Conservation (phyloP, 2,329 filamentous ascomycete genomes). For the Aciculosporium take region DNA sequence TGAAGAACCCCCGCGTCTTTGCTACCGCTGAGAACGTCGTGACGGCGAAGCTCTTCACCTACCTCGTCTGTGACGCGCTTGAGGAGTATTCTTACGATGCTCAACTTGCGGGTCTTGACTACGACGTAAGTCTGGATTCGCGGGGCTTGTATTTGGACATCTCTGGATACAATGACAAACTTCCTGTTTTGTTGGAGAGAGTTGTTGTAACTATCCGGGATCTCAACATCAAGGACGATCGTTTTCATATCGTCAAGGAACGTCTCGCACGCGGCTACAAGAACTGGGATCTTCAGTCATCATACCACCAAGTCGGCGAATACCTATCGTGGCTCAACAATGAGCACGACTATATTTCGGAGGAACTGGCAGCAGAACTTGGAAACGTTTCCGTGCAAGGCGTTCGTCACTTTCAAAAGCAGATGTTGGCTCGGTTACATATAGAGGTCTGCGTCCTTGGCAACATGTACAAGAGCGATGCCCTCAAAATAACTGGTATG, state of each 20-base stretch:
- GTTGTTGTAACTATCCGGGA: constrained; percentile 74
- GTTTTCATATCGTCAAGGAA: constrained; percentile 87
- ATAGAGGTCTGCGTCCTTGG: constrained; percentile 83
- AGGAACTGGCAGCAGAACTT: constrained; percentile 67
- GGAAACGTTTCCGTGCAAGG: constrained; percentile 59
- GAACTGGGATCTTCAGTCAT: constrained; percentile 79
- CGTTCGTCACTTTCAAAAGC: constrained; percentile 62
- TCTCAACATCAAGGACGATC: constrained; percentile 68
- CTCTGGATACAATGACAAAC: constrained; percentile 91
- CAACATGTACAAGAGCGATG: constrained; percentile 89
- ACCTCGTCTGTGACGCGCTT: constrained; percentile 75
- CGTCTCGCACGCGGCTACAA: constrained; percentile 60
- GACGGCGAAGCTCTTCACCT: constrained; percentile 66
- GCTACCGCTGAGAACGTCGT: constrained; percentile 65
- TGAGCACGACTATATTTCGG: constrained; percentile 64
- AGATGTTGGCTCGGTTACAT: constrained; percentile 69
- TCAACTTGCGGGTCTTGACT: constrained; percentile 78
- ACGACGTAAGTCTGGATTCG: constrained; percentile 58
- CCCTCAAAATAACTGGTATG: constrained; percentile 68
- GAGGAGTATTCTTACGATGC: constrained; percentile 94
- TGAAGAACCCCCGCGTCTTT: constrained; percentile 66
- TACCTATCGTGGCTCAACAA: constrained; percentile 69
- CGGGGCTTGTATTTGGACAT: constrained; percentile 66
- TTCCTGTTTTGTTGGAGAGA: constrained; percentile 79
- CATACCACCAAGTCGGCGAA: constrained; percentile 76